Evolutionary conservation across 768 basidiomycete genomes (phyloP).

Genomic region (Astraeus odoratus): DNA sequence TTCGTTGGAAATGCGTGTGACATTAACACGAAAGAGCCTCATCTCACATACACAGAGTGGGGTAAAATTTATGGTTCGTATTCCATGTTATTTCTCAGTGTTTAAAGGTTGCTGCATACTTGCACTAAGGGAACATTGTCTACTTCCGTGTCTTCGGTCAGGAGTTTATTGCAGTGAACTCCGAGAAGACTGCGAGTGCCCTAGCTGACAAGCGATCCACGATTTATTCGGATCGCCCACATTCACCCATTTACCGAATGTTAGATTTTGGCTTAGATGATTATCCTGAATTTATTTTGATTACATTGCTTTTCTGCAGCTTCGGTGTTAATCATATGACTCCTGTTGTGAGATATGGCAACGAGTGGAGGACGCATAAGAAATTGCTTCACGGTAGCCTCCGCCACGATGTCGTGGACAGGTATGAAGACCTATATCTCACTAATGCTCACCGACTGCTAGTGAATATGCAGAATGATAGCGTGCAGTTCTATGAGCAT

Average conservation of each 20-base stretch:
- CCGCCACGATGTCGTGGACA: conserved; percentile 1
- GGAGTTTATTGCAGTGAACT: conserved; percentile 4
- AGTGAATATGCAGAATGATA: conserved; percentile 1
- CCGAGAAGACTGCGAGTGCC: conserved; percentile 1
- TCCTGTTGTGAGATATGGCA: conserved; percentile 9
- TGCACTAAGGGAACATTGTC: neutral
- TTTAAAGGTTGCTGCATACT: neutral
- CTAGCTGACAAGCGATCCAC: conserved; percentile 2
- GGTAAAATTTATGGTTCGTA: neutral
- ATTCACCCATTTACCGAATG: neutral
- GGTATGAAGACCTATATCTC: conserved; percentile 6
- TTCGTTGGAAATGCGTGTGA: conserved; percentile 11
- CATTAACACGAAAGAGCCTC: conserved; percentile 6
- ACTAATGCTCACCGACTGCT: conserved; percentile 7
- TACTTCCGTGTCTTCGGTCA: neutral
- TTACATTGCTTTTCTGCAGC: neutral
- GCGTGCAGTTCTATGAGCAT: conserved; percentile 2
- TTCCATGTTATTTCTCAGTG: neutral
- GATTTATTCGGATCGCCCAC: conserved; percentile 4
- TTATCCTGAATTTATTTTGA: neutral
- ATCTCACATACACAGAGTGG: neutral
- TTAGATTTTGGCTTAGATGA: neutral
- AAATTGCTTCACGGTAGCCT: conserved; percentile 8
- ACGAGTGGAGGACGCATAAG: conserved; percentile 11
- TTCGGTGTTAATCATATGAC: conserved; percentile 8